Percentiles rank a stretch among this genome's conserved stretches.
These are phyloP conservation scores for Tetracentron sinense DNA, from an alignment of 164 flowering plant genomes.

Conservation along the genomic window DNA sequence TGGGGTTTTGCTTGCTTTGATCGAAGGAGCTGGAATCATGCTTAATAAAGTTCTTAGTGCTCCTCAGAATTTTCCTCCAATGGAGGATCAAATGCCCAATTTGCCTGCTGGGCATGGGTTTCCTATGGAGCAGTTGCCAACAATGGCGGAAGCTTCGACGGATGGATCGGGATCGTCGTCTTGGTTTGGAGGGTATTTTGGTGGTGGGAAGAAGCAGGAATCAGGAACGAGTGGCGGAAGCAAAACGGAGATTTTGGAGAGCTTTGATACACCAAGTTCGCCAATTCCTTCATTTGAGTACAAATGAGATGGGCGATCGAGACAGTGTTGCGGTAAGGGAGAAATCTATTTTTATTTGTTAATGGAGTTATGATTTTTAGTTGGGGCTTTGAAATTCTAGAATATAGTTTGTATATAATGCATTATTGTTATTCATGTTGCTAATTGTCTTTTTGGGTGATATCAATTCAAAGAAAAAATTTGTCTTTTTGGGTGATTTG, in stretches of 20 bases:
- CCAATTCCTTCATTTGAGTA: constrained; percentile 58
- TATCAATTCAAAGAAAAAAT: too few species aligned
- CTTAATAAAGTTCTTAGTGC: constrained; percentile 45
- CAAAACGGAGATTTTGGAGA: constrained; percentile 61
- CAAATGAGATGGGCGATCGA: constrained; percentile 30
- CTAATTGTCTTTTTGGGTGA: too few species aligned
- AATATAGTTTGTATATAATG: too few species aligned
- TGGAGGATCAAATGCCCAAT: constrained; percentile 48
- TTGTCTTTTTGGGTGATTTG: too few species aligned
- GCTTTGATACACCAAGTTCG: constrained; percentile 52
- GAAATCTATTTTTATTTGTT: not conserved
- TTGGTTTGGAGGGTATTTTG: constrained; percentile 73
- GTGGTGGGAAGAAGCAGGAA: constrained; percentile 49
- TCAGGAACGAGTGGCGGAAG: constrained; percentile 15
- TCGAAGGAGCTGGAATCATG: constrained; percentile 86
- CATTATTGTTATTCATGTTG: too few species aligned
- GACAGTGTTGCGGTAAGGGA: constrained; percentile 3
- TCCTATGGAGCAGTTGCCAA: constrained; percentile 28
- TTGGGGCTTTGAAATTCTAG: not conserved
- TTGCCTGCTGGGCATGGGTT: constrained; percentile 28
- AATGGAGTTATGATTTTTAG: not conserved
- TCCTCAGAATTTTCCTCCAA: constrained; percentile 43
- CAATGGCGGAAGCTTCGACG: not conserved
- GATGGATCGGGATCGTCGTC: constrained; percentile 11
- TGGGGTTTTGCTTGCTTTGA: constrained; percentile 68